Evolutionary conservation across 345 rosid genomes (phyloP).

Genomic region (Eutrema heterophyllum): DNA sequence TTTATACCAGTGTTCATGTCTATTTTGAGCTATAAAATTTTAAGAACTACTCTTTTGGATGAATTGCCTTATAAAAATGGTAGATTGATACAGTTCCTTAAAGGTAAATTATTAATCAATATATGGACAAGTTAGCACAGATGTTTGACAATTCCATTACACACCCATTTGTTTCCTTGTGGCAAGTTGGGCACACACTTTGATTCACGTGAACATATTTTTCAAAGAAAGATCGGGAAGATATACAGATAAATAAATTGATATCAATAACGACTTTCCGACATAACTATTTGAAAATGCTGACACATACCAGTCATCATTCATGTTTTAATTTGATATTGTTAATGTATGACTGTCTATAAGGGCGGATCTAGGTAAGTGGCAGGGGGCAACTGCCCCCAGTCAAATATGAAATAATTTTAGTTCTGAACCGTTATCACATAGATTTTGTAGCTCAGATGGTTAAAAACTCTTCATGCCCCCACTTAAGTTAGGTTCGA

Average conservation of each 20-base stretch:
- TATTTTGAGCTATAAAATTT: neutral
- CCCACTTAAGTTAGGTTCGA: no score
- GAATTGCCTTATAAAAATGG: neutral
- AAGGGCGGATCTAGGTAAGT: no score
- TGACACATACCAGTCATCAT: neutral
- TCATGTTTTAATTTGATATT: no score
- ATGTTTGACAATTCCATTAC: neutral
- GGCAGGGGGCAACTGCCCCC: no score
- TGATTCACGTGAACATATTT: neutral
- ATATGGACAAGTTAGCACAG: neutral
- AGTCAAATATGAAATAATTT: no score
- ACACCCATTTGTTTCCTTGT: neutral
- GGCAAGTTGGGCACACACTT: constrained; percentile 17
- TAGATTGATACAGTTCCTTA: neutral
- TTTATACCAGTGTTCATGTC: neutral
- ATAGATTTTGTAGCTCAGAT: no score
- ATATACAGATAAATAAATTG: neutral
- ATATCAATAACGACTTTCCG: neutral
- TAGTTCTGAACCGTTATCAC: no score
- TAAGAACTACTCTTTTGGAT: neutral
- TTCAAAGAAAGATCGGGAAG: neutral
- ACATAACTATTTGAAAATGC: neutral
- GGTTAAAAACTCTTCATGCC: no score
- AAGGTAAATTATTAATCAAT: neutral
- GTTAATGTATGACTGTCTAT: no score